phyloP scores from a whole-genome alignment of 495 filamentous ascomycete genomes.

The Beverwykella pulmonaria region DNA sequence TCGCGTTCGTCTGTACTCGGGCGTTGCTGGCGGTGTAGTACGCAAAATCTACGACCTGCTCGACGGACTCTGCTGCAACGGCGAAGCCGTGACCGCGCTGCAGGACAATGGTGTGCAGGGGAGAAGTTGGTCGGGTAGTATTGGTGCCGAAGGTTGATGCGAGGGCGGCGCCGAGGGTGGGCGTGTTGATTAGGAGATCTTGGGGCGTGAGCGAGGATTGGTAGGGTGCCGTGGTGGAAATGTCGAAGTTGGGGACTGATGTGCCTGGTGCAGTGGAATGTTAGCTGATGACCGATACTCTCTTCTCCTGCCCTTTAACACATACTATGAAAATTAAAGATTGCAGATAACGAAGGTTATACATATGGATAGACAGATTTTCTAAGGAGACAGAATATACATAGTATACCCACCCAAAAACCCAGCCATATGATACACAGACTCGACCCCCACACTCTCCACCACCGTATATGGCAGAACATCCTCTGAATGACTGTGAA shows the following conservation, averaged over 20 bases:
- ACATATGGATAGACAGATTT: too few relatives aligned
- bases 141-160: conserved; percentile 36
- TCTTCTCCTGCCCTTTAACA: too few relatives aligned
- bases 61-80: conserved; percentile 28
- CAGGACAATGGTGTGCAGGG: conserved; percentile 31
- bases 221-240: conserved; percentile 2
- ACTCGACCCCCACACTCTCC: conserved; percentile 44
- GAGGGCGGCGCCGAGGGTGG: conserved; percentile 51
- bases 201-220: conserved; percentile 26
- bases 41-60: conserved; percentile 39
- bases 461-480: conserved; percentile 49
- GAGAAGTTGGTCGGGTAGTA: conserved; percentile 18
- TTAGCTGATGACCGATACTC: too few relatives aligned
- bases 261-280: too few relatives aligned
- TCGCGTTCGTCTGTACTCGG: conserved; percentile 37
- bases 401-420: too few relatives aligned
- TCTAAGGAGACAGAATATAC: too few relatives aligned
- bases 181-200: conserved; percentile 46
- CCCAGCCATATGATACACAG: conserved; percentile 52
- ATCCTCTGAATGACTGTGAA: conserved; percentile 52
- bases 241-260: conserved; percentile 41
- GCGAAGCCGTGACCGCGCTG: conserved; percentile 45
- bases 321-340: too few relatives aligned
- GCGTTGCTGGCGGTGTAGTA: conserved; percentile 40
- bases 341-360: too few relatives aligned